These are phyloP conservation scores for Colletotrichum coccodes DNA, from an alignment of 2,329 filamentous ascomycete genomes.

Conservation along the genomic window DNA sequence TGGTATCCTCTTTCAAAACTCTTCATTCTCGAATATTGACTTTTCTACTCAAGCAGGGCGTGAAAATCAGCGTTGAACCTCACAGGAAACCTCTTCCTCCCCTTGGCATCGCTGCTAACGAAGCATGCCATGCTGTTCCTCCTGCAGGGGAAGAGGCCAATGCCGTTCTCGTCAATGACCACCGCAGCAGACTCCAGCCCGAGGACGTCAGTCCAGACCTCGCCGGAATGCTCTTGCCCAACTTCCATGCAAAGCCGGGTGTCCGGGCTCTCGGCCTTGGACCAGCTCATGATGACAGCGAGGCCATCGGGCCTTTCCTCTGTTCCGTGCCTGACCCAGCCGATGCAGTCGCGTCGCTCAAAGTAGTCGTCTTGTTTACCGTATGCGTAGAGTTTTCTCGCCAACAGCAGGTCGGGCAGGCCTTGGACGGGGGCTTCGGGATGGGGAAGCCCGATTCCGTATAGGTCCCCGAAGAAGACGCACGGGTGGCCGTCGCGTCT, in stretches of 20 bases:
- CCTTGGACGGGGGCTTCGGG: conserved; percentile 2
- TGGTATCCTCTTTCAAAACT: background rate
- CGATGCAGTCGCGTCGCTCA: conserved; percentile 16
- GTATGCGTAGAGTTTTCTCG: conserved; percentile 19
- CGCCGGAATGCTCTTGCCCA: conserved; percentile 9
- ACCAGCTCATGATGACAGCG: conserved; percentile 24
- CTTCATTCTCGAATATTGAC: background rate
- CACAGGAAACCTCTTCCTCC: conserved; percentile 14
- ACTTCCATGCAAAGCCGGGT: conserved; percentile 22
- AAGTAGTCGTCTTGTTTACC: conserved; percentile 26
- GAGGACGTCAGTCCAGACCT: conserved; percentile 21
- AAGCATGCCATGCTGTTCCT: conserved; percentile 23
- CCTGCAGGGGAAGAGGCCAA: conserved; percentile 13
- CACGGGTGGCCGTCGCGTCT: conserved; percentile 25
- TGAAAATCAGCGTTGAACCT: conserved; percentile 18
- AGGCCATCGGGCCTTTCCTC: conserved; percentile 19
- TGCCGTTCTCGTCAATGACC: conserved; percentile 11
- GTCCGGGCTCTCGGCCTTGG: background rate
- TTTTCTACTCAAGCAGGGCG: background rate
- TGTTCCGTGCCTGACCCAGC: conserved; percentile 19
- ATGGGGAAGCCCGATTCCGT: conserved; percentile 11
- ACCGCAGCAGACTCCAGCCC: background rate
- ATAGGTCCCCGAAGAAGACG: conserved; percentile 29
- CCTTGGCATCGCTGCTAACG: conserved; percentile 16
- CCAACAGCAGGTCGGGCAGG: conserved; percentile 17